These are phyloP conservation scores for Glycine latifolia DNA, from an alignment of 306 rosid species.

Conservation along the genomic window DNA sequence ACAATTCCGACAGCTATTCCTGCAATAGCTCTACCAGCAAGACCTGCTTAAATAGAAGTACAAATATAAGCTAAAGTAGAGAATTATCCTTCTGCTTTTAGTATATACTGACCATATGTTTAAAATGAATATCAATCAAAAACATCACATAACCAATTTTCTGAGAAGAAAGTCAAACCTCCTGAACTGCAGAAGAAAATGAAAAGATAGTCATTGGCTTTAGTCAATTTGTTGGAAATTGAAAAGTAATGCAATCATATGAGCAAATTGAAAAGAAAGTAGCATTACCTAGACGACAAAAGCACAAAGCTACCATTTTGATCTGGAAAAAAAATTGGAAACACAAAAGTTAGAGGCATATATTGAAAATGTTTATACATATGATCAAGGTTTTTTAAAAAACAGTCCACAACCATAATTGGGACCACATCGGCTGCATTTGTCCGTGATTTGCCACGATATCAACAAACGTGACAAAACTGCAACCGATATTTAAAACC, in stretches of 20 bases:
- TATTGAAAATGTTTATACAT: neutral
- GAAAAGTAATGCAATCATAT: slow-evolving; percentile 25
- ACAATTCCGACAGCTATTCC: slow-evolving; percentile 69
- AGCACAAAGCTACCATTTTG: slow-evolving; percentile 57
- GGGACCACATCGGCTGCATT: no score
- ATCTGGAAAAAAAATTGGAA: slow-evolving; percentile 63
- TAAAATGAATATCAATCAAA: slow-evolving; percentile 36
- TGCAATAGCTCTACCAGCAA: slow-evolving; percentile 72
- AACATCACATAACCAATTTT: slow-evolving; percentile 44
- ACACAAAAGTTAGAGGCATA: slow-evolving; percentile 33
- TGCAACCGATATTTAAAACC: no score
- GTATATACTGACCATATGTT: slow-evolving; percentile 33
- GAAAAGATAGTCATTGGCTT: slow-evolving; percentile 27
- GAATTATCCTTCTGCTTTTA: slow-evolving; percentile 34
- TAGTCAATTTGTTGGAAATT: slow-evolving; percentile 2
- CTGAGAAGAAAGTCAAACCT: slow-evolving; percentile 61
- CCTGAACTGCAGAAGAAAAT: slow-evolving; percentile 75
- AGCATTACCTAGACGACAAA: slow-evolving; percentile 64
- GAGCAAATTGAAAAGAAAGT: slow-evolving; percentile 30
- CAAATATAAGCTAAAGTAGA: slow-evolving; percentile 50
- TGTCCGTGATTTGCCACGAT: no score
- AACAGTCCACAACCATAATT: no score
- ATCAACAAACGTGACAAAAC: no score
- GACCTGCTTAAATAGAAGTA: slow-evolving; percentile 67
- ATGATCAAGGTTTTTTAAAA: no score